Base-by-base conservation (phyloP, 2,329 filamentous ascomycete species). In the Cladosporium sp. region DNA sequence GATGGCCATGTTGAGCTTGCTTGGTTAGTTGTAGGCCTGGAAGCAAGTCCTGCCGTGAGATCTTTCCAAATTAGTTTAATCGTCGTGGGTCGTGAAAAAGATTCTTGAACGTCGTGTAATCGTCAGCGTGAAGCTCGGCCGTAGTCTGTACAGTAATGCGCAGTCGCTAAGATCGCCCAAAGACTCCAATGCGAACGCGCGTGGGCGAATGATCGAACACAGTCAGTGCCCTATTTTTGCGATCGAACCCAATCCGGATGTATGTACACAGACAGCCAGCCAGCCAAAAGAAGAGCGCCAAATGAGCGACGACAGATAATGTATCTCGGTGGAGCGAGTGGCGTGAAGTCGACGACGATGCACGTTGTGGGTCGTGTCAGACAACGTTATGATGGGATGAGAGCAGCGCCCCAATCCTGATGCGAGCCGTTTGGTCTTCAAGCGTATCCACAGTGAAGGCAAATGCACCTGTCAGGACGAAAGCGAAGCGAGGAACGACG, bases 1-100 rank as follows among this genome's bases (percentile, higher is more conserved):
- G 76, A 93, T 95, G 81, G 95, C 95, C 95, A 98, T 99, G 32
- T 43, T 23, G 56, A 18, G 25, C 10, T n/a, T 34, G 53, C 77
- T 68, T 70, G 66, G 43, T 39, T 30, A 43, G 26, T 51, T 14
- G 43, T 23, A 23, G 48, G 48, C 16, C 25, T 43, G 18, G 36
- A 11, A 30, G 25, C 18, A 18, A 26, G 23, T 2, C 49, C 49
- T 1, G n/a, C 10, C 25, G 14, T 13, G 6, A 11, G 25, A 21
- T 53, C 26, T 53, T 43, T 26, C 21, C 23, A 7, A 28, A 54
- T 62, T 62, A 62, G 48, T 54, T 14, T 62, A 43, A 39, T 36
- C 6, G 25, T 25, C 21, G 34, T 58, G 21, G 34, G 23, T 8
- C 43, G 34, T 25, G 28, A 21, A 25, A 14, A 21, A 39, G 56